phyloP scores from a whole-genome alignment of 2,329 filamentous ascomycete species.

The Penicillium sp. region DNA sequence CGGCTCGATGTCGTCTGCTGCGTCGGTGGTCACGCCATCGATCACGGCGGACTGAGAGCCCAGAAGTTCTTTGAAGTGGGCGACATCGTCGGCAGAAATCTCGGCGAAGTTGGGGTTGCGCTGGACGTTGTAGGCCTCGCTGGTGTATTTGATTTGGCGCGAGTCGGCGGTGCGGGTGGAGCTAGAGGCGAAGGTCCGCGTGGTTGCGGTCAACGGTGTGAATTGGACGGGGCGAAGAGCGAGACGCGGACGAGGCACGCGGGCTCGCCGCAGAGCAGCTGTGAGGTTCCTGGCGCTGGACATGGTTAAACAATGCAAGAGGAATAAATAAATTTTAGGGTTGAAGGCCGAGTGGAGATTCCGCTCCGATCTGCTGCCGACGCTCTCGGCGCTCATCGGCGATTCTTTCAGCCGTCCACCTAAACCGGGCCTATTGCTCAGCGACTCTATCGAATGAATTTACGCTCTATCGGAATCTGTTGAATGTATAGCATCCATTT shows the following conservation, averaged over 20 bases:
- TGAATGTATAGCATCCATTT: too few relatives aligned
- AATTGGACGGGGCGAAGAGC: slow-evolving; percentile 24
- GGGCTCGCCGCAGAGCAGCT: slow-evolving; percentile 34
- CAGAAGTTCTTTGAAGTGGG: slow-evolving; percentile 78
- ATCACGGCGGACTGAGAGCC: slow-evolving; percentile 77
- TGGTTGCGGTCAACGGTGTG: slow-evolving; percentile 16
- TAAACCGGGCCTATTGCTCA: not conserved
- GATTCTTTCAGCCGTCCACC: not conserved
- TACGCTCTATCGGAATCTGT: too few relatives aligned
- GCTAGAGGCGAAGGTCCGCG: slow-evolving; percentile 34
- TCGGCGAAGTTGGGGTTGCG: slow-evolving; percentile 70
- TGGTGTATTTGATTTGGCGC: slow-evolving; percentile 69
- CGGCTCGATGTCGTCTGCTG: slow-evolving; percentile 77
- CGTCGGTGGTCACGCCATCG: slow-evolving; percentile 76
- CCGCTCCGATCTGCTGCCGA: slow-evolving; percentile 22
- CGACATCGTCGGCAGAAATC: slow-evolving; percentile 76
- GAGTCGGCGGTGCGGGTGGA: slow-evolving; percentile 27
- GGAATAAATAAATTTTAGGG: slow-evolving; percentile 25
- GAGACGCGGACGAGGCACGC: slow-evolving; percentile 31
- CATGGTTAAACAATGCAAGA: slow-evolving; percentile 21
- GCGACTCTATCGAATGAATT: not conserved
- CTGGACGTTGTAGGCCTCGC: slow-evolving; percentile 75
- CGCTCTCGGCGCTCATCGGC: slow-evolving; percentile 18
- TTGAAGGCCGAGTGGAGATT: slow-evolving; percentile 20
- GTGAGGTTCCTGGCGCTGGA: slow-evolving; percentile 34